phyloP scores from a whole-genome alignment of 371 early-diverging fungal species.

The Rhizopus arrhizus region DNA sequence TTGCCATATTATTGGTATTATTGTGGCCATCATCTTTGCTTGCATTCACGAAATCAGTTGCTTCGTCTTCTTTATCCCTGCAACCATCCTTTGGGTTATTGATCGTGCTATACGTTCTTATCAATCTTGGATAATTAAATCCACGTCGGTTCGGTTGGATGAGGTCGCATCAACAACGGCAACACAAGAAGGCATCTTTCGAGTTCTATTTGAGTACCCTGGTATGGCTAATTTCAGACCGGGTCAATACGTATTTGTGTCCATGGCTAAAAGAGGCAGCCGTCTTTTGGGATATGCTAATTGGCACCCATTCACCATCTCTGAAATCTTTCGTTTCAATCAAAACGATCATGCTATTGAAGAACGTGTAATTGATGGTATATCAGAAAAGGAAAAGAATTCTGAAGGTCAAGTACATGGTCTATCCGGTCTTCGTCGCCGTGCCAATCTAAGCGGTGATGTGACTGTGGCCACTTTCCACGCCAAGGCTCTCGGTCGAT shows the following conservation, averaged over 20 bases:
- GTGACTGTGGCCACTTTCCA: conserved; percentile 38
- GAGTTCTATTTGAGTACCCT: conserved; percentile 42
- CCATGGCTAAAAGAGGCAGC: conserved; percentile 28
- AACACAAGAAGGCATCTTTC: conserved; percentile 37
- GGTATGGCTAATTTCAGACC: conserved; percentile 33
- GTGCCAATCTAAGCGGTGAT: conserved; percentile 10
- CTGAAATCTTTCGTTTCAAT: conserved; percentile 34
- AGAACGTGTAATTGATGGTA: conserved; percentile 11
- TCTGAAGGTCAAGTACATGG: conserved; percentile 18
- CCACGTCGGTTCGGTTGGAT: conserved; percentile 27
- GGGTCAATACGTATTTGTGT: conserved; percentile 50
- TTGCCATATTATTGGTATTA: conserved; percentile 40
- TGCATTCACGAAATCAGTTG: conserved; percentile 47
- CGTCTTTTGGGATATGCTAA: conserved; percentile 34
- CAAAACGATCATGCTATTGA: conserved; percentile 14
- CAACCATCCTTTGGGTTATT: conserved; percentile 38
- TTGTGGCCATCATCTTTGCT: conserved; percentile 36
- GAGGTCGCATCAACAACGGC: conserved; percentile 24
- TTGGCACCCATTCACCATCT: conserved; percentile 53
- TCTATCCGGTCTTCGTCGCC: conserved; percentile 25
- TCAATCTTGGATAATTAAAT: conserved; percentile 40
- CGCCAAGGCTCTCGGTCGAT: conserved; percentile 46
- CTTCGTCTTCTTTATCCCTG: conserved; percentile 47
- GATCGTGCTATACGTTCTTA: conserved; percentile 48
- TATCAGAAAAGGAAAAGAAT: conserved; percentile 14